Percentiles rank a stretch among this genome's conserved stretches.
Evolutionary conservation across 805 yeast species (phyloP).

Genomic region (Yarrowia sp.): DNA sequence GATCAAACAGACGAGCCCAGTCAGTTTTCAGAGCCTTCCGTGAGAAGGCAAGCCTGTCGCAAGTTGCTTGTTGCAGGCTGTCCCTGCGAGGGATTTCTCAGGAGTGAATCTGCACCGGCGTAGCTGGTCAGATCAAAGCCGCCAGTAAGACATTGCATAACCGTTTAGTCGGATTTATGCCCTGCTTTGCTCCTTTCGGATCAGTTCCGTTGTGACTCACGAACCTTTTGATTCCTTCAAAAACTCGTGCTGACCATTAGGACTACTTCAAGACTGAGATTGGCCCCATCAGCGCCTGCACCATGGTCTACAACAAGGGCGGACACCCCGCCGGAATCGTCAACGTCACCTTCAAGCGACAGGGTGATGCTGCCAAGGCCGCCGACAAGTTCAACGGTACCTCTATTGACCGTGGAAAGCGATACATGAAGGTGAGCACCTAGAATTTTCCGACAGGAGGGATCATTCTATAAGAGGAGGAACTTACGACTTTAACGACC

Average conservation of each 20-base stretch:
- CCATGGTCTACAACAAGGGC: constrained; percentile 75
- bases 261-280: constrained; percentile 85
- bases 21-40: constrained; percentile 9
- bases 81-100: background rate
- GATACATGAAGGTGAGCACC: constrained; percentile 55
- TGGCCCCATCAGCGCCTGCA: constrained; percentile 75
- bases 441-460: constrained; percentile 18
- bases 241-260: constrained; percentile 44
- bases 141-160: constrained; percentile 20
- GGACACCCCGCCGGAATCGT: constrained; percentile 93
- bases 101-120: background rate
- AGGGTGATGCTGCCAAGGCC: constrained; percentile 72
- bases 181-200: constrained; percentile 28
- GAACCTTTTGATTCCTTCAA: background rate
- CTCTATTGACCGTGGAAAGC: constrained; percentile 84
- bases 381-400: constrained; percentile 86
- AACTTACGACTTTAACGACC: background rate
- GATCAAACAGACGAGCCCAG: background rate
- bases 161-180: background rate
- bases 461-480: background rate
- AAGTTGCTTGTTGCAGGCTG: constrained; percentile 13
- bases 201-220: constrained; percentile 9
- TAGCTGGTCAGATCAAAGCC: background rate
- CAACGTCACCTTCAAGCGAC: constrained; percentile 69
- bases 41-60: background rate